These are phyloP conservation scores for Letharia lupina DNA, from an alignment of 495 filamentous ascomycete genomes.

Conservation along the genomic window DNA sequence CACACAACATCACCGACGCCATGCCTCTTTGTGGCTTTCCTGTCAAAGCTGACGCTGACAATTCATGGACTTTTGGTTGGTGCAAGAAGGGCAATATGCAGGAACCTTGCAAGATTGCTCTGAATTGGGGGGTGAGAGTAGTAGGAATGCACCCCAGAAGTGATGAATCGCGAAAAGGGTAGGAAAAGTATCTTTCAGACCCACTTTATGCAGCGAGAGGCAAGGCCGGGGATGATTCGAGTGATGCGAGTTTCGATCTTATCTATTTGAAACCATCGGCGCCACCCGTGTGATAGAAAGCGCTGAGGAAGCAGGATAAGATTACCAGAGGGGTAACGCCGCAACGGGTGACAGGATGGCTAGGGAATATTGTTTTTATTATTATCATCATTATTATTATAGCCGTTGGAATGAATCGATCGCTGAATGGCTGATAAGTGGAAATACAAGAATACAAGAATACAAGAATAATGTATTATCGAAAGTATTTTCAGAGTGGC, in stretches of 20 bases:
- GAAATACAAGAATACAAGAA: too few relatives aligned
- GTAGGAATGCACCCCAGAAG: neutral
- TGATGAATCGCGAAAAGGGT: neutral
- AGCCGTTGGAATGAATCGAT: neutral
- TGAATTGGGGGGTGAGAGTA: neutral
- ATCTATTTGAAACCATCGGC: conserved; percentile 1
- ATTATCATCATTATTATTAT: too few relatives aligned
- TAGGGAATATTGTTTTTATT: neutral
- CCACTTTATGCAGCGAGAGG: conserved; percentile 3
- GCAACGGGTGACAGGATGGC: neutral
- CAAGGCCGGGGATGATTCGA: neutral
- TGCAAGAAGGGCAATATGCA: neutral
- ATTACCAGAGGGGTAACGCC: neutral
- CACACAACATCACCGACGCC: neutral
- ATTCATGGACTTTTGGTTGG: neutral
- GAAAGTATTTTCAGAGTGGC: neutral
- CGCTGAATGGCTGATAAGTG: too few relatives aligned
- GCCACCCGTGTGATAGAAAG: neutral
- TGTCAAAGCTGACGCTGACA: neutral
- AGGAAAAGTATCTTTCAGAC: neutral
- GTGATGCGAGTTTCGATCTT: neutral
- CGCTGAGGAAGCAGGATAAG: neutral
- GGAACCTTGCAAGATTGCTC: neutral
- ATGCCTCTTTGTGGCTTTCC: neutral
- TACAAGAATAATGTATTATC: too few relatives aligned